These are phyloP conservation scores for Aureobasidium melanogenum DNA, from an alignment of 2,329 filamentous ascomycete species.

Conservation along the genomic window DNA sequence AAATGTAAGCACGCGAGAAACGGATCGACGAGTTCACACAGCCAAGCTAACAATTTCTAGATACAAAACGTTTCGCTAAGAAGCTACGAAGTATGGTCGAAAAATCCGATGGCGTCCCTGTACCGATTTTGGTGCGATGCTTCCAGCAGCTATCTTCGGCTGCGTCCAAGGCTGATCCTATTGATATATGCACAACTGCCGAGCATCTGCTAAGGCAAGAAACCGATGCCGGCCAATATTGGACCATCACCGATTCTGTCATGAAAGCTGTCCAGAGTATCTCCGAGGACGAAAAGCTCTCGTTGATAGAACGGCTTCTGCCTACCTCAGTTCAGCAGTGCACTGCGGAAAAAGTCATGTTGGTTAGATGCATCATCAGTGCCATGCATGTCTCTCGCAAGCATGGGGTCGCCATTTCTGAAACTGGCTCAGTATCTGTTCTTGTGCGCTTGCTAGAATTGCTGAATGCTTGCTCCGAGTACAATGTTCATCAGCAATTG, in stretches of 20 bases:
- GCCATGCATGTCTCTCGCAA: not conserved
- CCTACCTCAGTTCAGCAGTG: not conserved
- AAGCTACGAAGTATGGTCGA: not conserved
- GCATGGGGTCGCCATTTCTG: not conserved
- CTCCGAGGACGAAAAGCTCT: not conserved
- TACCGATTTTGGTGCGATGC: not conserved
- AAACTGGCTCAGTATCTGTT: not conserved
- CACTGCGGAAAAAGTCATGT: not conserved
- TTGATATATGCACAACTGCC: not conserved
- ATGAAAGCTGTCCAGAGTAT: not conserved
- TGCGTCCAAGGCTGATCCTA: not conserved
- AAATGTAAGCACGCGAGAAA: not conserved
- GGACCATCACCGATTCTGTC: conserved; percentile 1
- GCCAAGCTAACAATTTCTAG: not conserved
- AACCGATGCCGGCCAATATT: not conserved
- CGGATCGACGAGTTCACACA: not conserved
- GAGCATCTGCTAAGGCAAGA: not conserved
- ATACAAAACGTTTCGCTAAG: conserved; percentile 5
- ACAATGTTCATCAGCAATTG: conserved; percentile 4
- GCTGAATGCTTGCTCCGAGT: not conserved
- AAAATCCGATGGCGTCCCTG: not conserved
- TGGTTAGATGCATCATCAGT: conserved; percentile 1
- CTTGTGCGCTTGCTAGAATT: conserved; percentile 6
- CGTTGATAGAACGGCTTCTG: not conserved
- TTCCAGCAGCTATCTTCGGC: conserved; percentile 2